Conservation (phyloP, 768 basidiomycete species). For the Cytidiella melzeri region DNA sequence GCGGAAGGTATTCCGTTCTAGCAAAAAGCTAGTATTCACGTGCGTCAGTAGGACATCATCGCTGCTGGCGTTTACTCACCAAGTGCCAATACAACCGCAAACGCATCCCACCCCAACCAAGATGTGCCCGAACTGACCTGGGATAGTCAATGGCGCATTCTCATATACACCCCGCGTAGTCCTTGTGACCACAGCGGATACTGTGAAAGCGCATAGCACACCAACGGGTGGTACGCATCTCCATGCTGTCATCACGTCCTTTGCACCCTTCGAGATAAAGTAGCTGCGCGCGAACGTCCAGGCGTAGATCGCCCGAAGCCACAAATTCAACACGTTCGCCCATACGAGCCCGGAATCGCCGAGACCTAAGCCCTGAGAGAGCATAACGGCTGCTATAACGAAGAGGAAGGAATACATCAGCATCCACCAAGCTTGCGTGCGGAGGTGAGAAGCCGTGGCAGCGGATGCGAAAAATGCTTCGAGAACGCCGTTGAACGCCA, state of each 20-base stretch:
- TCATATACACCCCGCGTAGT: conserved; percentile 17
- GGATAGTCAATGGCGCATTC: conserved; percentile 15
- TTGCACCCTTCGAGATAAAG: conserved; percentile 29
- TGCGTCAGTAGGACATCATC: neutral
- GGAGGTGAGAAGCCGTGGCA: conserved; percentile 61
- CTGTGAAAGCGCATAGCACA: conserved; percentile 22
- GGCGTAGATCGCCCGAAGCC: conserved; percentile 57
- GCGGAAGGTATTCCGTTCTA: conserved; percentile 19
- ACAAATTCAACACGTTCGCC: conserved; percentile 67
- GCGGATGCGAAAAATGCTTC: conserved; percentile 88
- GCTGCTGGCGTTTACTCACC: conserved; percentile 16
- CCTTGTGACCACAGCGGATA: conserved; percentile 19
- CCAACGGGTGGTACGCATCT: conserved; percentile 20
- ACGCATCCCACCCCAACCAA: conserved; percentile 19
- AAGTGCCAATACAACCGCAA: conserved; percentile 18
- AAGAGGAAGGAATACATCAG: conserved; percentile 68
- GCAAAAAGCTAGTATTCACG: conserved; percentile 14
- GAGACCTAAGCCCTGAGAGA: conserved; percentile 35
- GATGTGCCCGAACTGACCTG: conserved; percentile 22
- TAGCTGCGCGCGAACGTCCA: conserved; percentile 42
- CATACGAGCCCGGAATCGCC: conserved; percentile 72
- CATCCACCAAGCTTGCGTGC: conserved; percentile 77
- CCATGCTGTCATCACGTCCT: conserved; percentile 15
- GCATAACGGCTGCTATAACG: conserved; percentile 44
- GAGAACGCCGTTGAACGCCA: conserved; percentile 85